Conservation (phyloP, 257 asterid genomes). For the Solanum habrochaites region DNA sequence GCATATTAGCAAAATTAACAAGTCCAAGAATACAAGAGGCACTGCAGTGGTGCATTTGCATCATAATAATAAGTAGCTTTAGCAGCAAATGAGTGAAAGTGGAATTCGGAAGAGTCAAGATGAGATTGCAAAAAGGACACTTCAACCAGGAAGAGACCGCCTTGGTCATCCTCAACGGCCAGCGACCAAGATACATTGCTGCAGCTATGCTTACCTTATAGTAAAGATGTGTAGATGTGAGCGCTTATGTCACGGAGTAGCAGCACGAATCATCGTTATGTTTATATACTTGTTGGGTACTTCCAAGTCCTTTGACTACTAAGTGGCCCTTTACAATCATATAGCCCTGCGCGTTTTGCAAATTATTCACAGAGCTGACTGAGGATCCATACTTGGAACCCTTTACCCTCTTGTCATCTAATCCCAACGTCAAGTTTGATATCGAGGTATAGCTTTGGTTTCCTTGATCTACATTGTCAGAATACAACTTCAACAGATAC, state of each 20-base stretch:
- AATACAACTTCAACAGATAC: slow-evolving; percentile 8
- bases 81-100: not conserved
- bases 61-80: not conserved
- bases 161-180: not conserved
- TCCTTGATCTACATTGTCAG: slow-evolving; percentile 24
- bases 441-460: slow-evolving; percentile 23
- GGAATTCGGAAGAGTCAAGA: not conserved
- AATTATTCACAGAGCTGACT: slow-evolving; percentile 14
- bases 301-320: slow-evolving; percentile 43
- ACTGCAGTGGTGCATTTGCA: not conserved
- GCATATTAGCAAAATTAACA: not conserved
- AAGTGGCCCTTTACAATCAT: slow-evolving; percentile 42
- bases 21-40: not conserved
- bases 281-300: slow-evolving; percentile 37
- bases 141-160: not conserved
- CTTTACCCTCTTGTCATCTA: slow-evolving; percentile 16
- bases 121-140: not conserved
- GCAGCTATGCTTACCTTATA: slow-evolving; percentile 36
- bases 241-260: slow-evolving; percentile 42
- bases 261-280: slow-evolving; percentile 19
- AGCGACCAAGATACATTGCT: not conserved
- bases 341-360: slow-evolving; percentile 35
- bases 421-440: slow-evolving; percentile 37
- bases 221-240: slow-evolving; percentile 53
- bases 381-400: slow-evolving; percentile 7